phyloP scores from a whole-genome alignment of 345 rosid species.

The Laguncularia racemosa region DNA sequence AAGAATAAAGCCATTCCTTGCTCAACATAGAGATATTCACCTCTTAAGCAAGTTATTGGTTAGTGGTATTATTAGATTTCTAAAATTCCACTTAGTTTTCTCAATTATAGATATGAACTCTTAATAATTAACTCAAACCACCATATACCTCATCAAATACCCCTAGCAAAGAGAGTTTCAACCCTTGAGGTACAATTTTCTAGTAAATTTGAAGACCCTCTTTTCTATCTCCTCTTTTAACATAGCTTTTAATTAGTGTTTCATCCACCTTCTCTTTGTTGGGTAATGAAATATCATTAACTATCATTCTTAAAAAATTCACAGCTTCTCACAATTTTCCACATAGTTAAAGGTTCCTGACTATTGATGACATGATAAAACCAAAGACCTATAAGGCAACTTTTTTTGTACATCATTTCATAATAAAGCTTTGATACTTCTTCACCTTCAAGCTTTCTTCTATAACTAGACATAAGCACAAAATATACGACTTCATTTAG shows the following conservation, averaged over 20 bases:
- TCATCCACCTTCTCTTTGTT: conserved; percentile 29
- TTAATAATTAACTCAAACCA: too few species aligned
- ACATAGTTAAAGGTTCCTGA: conserved; percentile 31
- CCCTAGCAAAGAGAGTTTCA: conserved; percentile 12
- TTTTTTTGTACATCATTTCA: conserved; percentile 58
- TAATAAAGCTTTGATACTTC: conserved; percentile 56
- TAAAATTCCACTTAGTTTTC: too few species aligned
- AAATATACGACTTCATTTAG: conserved; percentile 44
- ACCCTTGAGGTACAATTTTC: conserved; percentile 36
- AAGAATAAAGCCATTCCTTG: too few species aligned
- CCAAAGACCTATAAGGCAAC: conserved; percentile 30
- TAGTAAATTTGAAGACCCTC: conserved; percentile 25
- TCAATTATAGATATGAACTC: too few species aligned
- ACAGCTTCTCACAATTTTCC: conserved; percentile 50
- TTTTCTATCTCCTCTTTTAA: conserved; percentile 21
- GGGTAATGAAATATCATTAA: conserved; percentile 20
- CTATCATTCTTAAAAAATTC: conserved; percentile 43
- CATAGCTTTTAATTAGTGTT: conserved; percentile 22
- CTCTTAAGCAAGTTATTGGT: too few species aligned
- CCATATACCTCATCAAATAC: neutral
- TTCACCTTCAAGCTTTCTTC: conserved; percentile 31
- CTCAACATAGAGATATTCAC: too few species aligned
- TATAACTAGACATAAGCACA: conserved; percentile 41
- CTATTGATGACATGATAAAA: conserved; percentile 32
- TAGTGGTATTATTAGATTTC: too few species aligned